Evolutionary conservation across 2,329 filamentous ascomycete genomes (phyloP), one percentile per base, ranked within the genome.

Genomic region (Blastomyces silverae): DNA sequence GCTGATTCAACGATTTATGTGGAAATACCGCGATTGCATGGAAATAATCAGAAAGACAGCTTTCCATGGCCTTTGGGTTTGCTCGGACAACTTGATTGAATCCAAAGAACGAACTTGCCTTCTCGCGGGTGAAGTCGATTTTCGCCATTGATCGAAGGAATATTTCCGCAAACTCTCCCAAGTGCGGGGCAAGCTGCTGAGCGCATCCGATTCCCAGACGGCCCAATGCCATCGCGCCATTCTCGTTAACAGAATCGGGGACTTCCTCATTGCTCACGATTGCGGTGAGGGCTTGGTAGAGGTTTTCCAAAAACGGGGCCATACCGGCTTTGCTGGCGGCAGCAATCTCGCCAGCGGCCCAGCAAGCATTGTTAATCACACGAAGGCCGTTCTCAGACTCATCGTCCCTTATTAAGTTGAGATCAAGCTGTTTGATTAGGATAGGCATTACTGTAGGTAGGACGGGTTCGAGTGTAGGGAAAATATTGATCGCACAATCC

Each of bases 311-410:
- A 74, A 89, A 96, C 0, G 88, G 89, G 0, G 83, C 83, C 85
- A 97, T 90, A 63, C 84, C 86, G 39, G 82, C 80, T 67, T 87
- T 86, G 69, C 87, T 85, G 74, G 91, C 87, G 76, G 96, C 87
- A 20, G 92, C 87, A 67, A 97, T 94, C 79, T 99, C 94, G 53
- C 94, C 94, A 31, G 87, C 88, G 7, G 92, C 95, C 94, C 94
- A 99, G 79, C 93, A 97, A 28, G 94, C 93, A 74, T 99, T 99
- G 83, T 97, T 99, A 66, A 97, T 87, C 39, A 97, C 92, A 66
- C 92, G 91, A 75, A 96, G 97, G 17, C 87, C 88, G 22, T 86
- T 89, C 68, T 96, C 91, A 58, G 91, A 87, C 66, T 92, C 89
- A 70, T 95, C 91, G 66, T 92, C 89, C 22, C 86, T 78, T 61